phyloP scores from a whole-genome alignment of 176 grass and related monocot genomes.

The Aegilops umbellulata region DNA sequence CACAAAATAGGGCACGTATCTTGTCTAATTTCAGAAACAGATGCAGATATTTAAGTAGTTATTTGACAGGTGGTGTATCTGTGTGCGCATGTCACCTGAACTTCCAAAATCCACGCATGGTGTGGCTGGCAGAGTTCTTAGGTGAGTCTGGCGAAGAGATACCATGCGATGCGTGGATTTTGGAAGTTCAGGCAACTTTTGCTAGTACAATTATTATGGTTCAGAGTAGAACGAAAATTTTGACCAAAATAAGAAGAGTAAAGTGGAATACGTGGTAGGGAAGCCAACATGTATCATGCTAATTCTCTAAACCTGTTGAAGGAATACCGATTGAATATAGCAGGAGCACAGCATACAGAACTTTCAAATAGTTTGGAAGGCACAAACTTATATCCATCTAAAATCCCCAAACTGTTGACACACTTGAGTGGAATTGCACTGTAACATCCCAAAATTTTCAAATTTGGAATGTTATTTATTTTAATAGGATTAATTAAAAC shows the following conservation, averaged over 20 bases:
- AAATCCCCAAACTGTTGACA: neutral
- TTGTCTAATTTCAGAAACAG: neutral
- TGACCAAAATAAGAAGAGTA: neutral
- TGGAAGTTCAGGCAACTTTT: neutral
- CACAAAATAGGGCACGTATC: neutral
- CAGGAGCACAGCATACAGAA: neutral
- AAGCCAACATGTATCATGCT: neutral
- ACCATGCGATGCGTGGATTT: neutral
- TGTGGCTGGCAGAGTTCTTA: too few relatives aligned
- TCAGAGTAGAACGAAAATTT: neutral
- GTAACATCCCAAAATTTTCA: too few relatives aligned
- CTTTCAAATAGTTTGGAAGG: neutral
- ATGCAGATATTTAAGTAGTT: neutral
- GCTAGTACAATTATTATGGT: neutral
- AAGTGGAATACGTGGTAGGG: neutral
- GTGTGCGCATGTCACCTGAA: neutral
- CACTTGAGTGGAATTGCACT: constrained; percentile 1
- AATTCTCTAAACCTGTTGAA: neutral
- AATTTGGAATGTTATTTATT: too few relatives aligned
- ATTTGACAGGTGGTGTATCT: neutral
- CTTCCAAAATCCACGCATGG: neutral
- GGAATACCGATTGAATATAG: neutral
- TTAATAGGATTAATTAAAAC: too few relatives aligned
- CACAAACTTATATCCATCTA: neutral
- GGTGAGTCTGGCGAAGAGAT: neutral